These are phyloP conservation scores for Phylloboletellus chloephorus DNA, from an alignment of 1,284 basidiomycete genomes.

Conservation along the genomic window DNA sequence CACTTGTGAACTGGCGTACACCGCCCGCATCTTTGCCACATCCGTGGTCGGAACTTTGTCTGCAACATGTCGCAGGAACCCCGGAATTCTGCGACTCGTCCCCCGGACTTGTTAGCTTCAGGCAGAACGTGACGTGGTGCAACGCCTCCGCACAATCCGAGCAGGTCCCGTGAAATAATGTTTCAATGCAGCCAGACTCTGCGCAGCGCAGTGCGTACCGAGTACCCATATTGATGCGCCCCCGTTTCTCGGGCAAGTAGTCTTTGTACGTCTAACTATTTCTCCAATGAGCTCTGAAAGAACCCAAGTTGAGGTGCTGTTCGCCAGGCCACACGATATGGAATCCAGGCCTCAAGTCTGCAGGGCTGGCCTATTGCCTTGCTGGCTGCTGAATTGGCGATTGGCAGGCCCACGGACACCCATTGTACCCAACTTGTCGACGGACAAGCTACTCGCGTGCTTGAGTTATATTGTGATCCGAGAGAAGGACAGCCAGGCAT, in stretches of 20 bases:
- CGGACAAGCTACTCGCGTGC: constrained; percentile 11
- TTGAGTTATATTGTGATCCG: constrained; percentile 20
- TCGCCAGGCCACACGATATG: constrained; percentile 19
- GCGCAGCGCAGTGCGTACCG: too few species aligned
- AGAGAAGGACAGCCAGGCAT: constrained; percentile 14
- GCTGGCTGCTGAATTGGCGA: constrained; percentile 26
- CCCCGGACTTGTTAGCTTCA: constrained; percentile 9
- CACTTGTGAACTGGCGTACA: constrained; percentile 16
- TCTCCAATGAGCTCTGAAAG: constrained; percentile 10
- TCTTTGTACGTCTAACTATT: constrained; percentile 18
- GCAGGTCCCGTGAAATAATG: constrained; percentile 12
- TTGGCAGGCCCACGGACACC: constrained; percentile 26
- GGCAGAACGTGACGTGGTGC: constrained; percentile 20
- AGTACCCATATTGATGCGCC: constrained; percentile 7
- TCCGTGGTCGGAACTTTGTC: constrained; percentile 15
- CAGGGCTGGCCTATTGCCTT: constrained; percentile 22
- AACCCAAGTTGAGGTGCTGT: constrained; percentile 15
- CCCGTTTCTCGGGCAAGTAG: constrained; percentile 16
- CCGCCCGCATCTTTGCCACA: constrained; percentile 18
- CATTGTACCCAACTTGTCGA: constrained; percentile 15
- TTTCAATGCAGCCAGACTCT: constrained; percentile 11
- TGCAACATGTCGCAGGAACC: constrained; percentile 18
- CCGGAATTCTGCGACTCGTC: constrained; percentile 9
- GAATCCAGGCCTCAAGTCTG: constrained; percentile 11
- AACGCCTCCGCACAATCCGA: constrained; percentile 10